phyloP scores from a whole-genome alignment of 345 rosid genomes.

The Acer yangbiense region DNA sequence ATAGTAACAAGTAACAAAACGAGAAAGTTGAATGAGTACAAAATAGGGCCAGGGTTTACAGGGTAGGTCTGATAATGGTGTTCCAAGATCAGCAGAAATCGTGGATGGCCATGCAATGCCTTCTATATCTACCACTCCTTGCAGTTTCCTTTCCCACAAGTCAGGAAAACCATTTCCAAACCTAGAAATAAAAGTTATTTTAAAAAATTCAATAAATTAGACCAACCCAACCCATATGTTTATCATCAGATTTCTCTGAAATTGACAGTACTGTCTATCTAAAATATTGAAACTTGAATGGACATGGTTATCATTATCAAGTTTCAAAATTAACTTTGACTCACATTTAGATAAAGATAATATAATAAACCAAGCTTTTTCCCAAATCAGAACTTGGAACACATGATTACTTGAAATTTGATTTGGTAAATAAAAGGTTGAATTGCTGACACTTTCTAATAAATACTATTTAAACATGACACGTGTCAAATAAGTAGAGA shows the following conservation, averaged over 20 bases:
- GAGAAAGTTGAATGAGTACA: neutral
- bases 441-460: neutral
- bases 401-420: neutral
- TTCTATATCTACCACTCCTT: neutral
- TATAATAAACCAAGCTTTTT: neutral
- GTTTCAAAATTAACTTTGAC: neutral
- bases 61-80: neutral
- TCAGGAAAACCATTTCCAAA: constrained; percentile 10
- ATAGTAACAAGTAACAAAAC: neutral
- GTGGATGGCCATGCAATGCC: neutral
- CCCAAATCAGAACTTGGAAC: neutral
- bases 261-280: neutral
- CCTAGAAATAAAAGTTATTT: neutral
- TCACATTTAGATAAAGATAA: neutral
- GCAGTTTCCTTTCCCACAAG: constrained; percentile 1
- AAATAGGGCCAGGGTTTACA: neutral
- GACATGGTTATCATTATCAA: neutral
- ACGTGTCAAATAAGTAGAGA: neutral
- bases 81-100: neutral
- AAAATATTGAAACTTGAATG: neutral
- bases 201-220: neutral
- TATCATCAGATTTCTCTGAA: neutral
- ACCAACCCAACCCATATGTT: neutral
- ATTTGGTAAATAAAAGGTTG: neutral
- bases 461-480: neutral